phyloP scores from a whole-genome alignment of 2,329 filamentous ascomycete species.

The Teratosphaeria nubilosa region DNA sequence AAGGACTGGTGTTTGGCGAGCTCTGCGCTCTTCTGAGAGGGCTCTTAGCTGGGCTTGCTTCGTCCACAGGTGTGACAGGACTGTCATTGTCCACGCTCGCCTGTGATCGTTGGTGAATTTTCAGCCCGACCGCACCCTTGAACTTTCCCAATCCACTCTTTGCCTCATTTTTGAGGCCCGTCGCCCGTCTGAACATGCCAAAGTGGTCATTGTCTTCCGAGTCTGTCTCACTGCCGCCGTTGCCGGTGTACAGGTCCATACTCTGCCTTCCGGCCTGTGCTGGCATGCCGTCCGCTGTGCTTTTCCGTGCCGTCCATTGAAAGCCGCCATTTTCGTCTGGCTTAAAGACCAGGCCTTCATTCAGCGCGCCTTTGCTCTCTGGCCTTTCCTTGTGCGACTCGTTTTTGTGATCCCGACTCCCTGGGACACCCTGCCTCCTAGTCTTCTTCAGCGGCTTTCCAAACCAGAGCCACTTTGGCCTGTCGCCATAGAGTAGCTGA shows the following conservation, averaged over 20 bases:
- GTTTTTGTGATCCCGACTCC: neutral
- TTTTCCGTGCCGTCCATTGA: conserved; percentile 38
- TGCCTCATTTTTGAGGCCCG: conserved; percentile 68
- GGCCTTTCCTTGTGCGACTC: conserved; percentile 1
- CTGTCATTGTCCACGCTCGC: conserved; percentile 22
- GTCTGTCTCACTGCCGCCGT: conserved; percentile 12
- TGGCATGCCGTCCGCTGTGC: conserved; percentile 39
- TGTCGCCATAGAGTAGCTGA: conserved; percentile 66
- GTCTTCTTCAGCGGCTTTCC: conserved; percentile 67
- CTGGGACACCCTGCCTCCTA: conserved; percentile 7
- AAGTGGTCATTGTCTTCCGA: conserved; percentile 21
- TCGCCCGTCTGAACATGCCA: conserved; percentile 66
- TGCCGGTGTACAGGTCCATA: neutral
- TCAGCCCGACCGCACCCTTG: conserved; percentile 66
- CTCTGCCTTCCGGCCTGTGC: neutral
- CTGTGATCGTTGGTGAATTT: conserved; percentile 31
- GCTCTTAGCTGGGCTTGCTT: conserved; percentile 4
- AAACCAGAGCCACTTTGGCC: conserved; percentile 88
- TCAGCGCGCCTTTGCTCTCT: neutral
- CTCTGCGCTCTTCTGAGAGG: conserved; percentile 17
- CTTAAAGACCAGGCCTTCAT: conserved; percentile 37
- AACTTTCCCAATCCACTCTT: conserved; percentile 75
- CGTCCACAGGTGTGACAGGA: conserved; percentile 14
- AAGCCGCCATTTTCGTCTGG: conserved; percentile 46
- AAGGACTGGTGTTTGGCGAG: conserved; percentile 19